These are phyloP conservation scores for Dactylellina leptospora DNA, from an alignment of 2,329 filamentous ascomycete species.

Conservation along the genomic window DNA sequence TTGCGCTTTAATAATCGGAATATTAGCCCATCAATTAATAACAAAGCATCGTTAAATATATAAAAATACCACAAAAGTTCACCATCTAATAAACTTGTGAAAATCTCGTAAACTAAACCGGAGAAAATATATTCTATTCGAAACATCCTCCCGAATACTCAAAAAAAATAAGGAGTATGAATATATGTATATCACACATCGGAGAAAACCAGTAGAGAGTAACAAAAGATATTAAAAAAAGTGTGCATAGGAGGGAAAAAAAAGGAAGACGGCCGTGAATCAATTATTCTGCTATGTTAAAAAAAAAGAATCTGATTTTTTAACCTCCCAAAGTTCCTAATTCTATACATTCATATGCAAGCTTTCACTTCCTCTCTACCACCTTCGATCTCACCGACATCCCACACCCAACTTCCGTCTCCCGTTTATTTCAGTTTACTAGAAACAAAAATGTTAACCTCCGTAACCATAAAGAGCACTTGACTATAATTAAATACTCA, in stretches of 20 bases:
- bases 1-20: no score
- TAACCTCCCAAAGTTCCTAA: conserved; percentile 11
- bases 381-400: neutral
- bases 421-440: conserved; percentile 33
- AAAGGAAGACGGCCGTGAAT: conserved; percentile 14
- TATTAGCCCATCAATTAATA: no score
- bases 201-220: conserved; percentile 9
- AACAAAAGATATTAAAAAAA: neutral
- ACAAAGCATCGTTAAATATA: no score
- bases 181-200: conserved; percentile 3
- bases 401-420: neutral
- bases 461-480: neutral
- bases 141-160: neutral
- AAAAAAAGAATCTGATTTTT: conserved; percentile 10
- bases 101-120: neutral
- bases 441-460: conserved; percentile 16
- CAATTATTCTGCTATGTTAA: conserved; percentile 45
- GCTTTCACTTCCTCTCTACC: neutral
- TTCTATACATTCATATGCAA: conserved; percentile 37
- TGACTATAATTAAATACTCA: conserved; percentile 56
- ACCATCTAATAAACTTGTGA: neutral
- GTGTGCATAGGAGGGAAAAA: neutral
- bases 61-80: no score
- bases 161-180: conserved; percentile 2
- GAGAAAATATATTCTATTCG: neutral